Evolutionary conservation across 108 stramenopile genomes (phyloP).

Genomic region (Stephanodiscus triporus): DNA sequence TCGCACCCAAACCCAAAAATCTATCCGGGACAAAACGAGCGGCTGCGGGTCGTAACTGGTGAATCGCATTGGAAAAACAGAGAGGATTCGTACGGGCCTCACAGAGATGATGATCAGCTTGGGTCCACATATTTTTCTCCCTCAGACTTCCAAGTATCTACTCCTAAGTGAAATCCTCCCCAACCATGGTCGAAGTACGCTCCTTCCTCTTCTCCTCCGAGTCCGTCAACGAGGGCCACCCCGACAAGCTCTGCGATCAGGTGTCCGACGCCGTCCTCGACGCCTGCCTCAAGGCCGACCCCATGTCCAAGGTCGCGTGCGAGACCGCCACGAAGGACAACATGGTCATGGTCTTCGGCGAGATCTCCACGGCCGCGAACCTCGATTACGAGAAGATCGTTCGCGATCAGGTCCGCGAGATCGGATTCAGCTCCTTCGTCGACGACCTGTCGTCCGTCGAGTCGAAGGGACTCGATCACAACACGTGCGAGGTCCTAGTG

Average conservation of each 20-base stretch:
- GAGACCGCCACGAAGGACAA: conserved; percentile 98
- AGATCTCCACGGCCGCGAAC: conserved; percentile 96
- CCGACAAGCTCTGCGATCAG: conserved; percentile 95
- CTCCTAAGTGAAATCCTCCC: neutral
- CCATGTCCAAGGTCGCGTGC: conserved; percentile 96
- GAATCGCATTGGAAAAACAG: too few species aligned
- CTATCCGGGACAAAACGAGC: too few species aligned
- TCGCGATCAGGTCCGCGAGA: conserved; percentile 95
- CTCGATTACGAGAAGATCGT: conserved; percentile 98
- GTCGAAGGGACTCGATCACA: conserved; percentile 95
- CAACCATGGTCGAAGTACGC: conserved; percentile 69
- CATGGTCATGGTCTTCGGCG: conserved; percentile 99
- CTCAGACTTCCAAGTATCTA: too few species aligned
- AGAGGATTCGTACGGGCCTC: too few species aligned
- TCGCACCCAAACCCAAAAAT: too few species aligned
- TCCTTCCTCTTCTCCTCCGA: conserved; percentile 91
- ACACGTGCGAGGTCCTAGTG: conserved; percentile 95
- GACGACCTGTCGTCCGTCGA: conserved; percentile 75
- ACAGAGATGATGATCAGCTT: too few species aligned
- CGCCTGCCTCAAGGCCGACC: conserved; percentile 94
- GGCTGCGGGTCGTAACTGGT: too few species aligned
- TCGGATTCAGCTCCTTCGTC: conserved; percentile 92
- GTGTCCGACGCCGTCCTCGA: conserved; percentile 97
- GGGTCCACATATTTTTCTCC: too few species aligned
- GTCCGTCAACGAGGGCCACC: conserved; percentile 98